These are phyloP conservation scores for Claviceps pusilla DNA, from an alignment of 2,329 filamentous ascomycete genomes.

Conservation along the genomic window DNA sequence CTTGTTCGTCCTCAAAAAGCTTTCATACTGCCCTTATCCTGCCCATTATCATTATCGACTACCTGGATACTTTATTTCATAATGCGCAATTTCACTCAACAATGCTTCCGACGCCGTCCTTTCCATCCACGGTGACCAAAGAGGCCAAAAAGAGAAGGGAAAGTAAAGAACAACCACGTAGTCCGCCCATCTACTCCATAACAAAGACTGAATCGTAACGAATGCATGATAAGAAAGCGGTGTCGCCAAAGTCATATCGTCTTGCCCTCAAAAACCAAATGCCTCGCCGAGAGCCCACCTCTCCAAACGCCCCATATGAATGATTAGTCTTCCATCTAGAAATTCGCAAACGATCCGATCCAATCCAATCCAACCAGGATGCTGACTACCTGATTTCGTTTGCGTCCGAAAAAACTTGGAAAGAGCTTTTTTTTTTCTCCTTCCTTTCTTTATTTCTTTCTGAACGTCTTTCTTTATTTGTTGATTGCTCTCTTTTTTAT, in stretches of 20 bases:
- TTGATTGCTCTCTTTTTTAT: too few relatives aligned
- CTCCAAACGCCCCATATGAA: slow-evolving; percentile 4
- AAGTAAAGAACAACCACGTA: background rate
- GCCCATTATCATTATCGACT: slow-evolving; percentile 10
- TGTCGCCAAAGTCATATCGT: background rate
- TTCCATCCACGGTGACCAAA: background rate
- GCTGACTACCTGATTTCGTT: background rate
- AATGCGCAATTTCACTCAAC: background rate
- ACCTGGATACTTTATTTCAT: slow-evolving; percentile 6
- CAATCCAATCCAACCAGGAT: background rate
- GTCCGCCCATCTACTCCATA: background rate
- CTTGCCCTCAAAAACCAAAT: background rate
- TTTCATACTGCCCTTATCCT: background rate
- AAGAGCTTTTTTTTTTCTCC: background rate
- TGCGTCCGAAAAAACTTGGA: background rate
- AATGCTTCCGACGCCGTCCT: slow-evolving; percentile 5
- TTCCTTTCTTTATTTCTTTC: too few relatives aligned
- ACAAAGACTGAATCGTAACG: background rate
- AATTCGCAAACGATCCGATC: background rate
- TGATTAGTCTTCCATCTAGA: background rate
- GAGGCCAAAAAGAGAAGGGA: background rate
- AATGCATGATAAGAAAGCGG: background rate
- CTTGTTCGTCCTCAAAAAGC: background rate
- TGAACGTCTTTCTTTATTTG: too few relatives aligned
- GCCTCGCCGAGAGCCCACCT: background rate